A percentile compares a stretch with the other conserved stretches of the same genome.
Evolutionary conservation across 2,329 filamentous ascomycete species (phyloP).

Genomic region (Zymoseptoria pseudotritici): DNA sequence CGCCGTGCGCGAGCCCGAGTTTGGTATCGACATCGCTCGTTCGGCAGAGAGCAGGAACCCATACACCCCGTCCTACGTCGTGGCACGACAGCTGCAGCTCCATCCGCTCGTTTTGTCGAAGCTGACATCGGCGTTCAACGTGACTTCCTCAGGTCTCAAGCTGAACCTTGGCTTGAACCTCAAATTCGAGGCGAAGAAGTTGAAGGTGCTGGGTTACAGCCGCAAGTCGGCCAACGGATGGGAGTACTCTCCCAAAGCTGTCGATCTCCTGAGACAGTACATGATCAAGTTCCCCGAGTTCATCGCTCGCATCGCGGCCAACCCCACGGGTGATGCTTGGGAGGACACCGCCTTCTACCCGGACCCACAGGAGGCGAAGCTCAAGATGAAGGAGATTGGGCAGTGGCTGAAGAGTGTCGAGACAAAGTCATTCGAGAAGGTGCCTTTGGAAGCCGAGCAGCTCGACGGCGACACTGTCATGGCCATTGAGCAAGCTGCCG

Average conservation of each 20-base stretch:
- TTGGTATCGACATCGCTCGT: constrained; percentile 65
- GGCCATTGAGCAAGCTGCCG: constrained; percentile 68
- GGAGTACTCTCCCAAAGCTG: constrained; percentile 86
- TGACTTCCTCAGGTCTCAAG: constrained; percentile 71
- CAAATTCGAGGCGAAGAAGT: constrained; percentile 92
- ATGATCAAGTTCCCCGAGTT: constrained; percentile 95
- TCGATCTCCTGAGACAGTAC: constrained; percentile 75
- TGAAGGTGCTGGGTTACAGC: constrained; percentile 93
- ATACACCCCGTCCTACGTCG: constrained; percentile 82
- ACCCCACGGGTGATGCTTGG: constrained; percentile 78
- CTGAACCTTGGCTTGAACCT: constrained; percentile 90
- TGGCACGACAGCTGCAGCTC: constrained; percentile 72
- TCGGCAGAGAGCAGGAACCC: constrained; percentile 62
- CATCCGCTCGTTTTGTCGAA: constrained; percentile 88
- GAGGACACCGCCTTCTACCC: constrained; percentile 81
- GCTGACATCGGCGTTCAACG: constrained; percentile 88
- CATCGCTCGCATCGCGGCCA: constrained; percentile 77
- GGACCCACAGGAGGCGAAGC: constrained; percentile 59
- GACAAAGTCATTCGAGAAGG: constrained; percentile 84
- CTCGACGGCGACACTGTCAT: constrained; percentile 86
- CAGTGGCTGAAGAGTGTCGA: constrained; percentile 89
- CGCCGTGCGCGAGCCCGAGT: constrained; percentile 69
- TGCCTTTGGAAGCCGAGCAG: constrained; percentile 94
- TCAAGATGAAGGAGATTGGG: constrained; percentile 86
- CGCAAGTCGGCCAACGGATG: constrained; percentile 79